phyloP scores from a whole-genome alignment of 768 basidiomycete genomes.

The Suillus decipiens region DNA sequence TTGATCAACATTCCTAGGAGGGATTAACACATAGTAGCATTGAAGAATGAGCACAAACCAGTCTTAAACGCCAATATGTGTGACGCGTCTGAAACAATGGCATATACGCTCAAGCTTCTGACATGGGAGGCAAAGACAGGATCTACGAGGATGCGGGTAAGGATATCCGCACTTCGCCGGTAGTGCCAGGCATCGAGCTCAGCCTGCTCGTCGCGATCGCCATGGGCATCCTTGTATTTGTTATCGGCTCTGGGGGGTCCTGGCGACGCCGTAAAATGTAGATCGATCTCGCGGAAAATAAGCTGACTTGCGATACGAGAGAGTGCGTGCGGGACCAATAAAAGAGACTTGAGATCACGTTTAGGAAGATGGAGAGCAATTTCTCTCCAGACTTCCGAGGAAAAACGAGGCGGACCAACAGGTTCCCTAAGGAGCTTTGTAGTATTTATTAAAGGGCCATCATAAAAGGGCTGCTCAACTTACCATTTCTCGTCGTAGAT shows the following conservation, averaged over 20 bases:
- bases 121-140: no score
- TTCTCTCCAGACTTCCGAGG: slow-evolving; percentile 68
- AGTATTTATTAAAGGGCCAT: slow-evolving; percentile 5
- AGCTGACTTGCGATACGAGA: slow-evolving; percentile 68
- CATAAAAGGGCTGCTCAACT: slow-evolving; percentile 13
- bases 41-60: no score
- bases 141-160: no score
- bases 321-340: slow-evolving; percentile 64
- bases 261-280: slow-evolving; percentile 52
- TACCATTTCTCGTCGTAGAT: slow-evolving; percentile 59
- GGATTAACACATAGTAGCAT: no score
- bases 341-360: slow-evolving; percentile 64
- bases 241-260: slow-evolving; percentile 25
- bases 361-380: slow-evolving; percentile 63
- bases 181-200: no score
- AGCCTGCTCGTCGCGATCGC: no score
- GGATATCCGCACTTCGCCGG: no score
- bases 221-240: no score
- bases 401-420: slow-evolving; percentile 50
- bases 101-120: no score
- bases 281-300: slow-evolving; percentile 61
- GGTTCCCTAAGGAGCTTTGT: slow-evolving; percentile 37
- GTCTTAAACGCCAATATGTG: no score
- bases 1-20: no score
- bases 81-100: no score